Conservation (phyloP, 306 rosid genomes). For the Ochetophila trinervis region DNA sequence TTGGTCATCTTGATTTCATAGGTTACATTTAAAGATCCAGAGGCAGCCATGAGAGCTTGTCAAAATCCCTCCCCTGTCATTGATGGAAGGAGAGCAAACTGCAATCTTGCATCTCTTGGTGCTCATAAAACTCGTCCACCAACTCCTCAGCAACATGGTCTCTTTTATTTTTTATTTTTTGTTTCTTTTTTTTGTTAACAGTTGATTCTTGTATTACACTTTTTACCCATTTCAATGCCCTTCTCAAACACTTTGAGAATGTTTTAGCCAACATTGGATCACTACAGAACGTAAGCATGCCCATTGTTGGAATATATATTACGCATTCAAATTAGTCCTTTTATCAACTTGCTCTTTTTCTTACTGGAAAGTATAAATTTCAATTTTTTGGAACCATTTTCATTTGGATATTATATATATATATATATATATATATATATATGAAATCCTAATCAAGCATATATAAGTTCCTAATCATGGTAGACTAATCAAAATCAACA, state of each 20-base stretch:
- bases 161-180: conserved; percentile 14
- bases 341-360: background rate
- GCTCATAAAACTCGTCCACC: conserved; percentile 65
- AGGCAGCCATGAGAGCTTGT: conserved; percentile 88
- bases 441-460: background rate
- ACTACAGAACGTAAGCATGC: background rate
- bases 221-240: background rate
- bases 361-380: background rate
- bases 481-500: background rate
- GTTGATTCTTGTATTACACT: background rate
- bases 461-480: background rate
- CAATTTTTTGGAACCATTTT: background rate
- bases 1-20: conserved; percentile 12
- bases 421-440: background rate
- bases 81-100: conserved; percentile 95
- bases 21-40: conserved; percentile 97
- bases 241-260: no score
- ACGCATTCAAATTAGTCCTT: background rate
- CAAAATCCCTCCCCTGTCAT: conserved; percentile 93
- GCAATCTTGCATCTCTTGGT: conserved; percentile 95
- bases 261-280: background rate
- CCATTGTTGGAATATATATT: background rate
- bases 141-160: conserved; percentile 70
- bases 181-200: background rate
- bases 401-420: background rate